Base-by-base conservation (phyloP, 2,329 filamentous ascomycete species). In the Diaporthe nobilis region DNA sequence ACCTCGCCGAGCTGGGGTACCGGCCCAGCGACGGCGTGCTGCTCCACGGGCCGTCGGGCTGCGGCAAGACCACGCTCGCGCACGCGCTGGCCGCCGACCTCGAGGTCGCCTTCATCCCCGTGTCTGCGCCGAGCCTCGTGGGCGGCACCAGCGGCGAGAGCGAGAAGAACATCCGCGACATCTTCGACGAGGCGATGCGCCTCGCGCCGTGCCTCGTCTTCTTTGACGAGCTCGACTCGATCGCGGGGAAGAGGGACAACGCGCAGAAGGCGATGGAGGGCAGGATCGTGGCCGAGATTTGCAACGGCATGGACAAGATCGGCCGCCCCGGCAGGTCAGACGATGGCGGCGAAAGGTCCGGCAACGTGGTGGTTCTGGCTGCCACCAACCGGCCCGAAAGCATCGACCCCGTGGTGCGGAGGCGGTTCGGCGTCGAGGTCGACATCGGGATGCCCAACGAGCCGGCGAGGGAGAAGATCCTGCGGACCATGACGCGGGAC, bases 141-240 rank as follows among this genome's bases (percentile, higher is more conserved):
- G 95, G 94, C 22, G 94, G 95, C 28, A 97, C 96, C 92, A 97
- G 94, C 47, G 95, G 95, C 79, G 95, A 97, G 82, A 96, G 94
- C 0, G 95, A 98, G 83, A 96, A 96, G 85, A 95, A 95, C 76
- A 91, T 98, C 39, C 89, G 95, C 49, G 94, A 96, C 78, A 89
- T 95, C 65, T 97, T 97, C 77, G 96, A 98, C 17, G 94, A 97
- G 81, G 97, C 97, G 0, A 95, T 94, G 82, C 90, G 91, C 73
- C 89, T 96, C 51, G 96, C 96, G 0, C 97, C 97, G 0, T 98
- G 95, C 80, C 88, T 99, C 7, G 89, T 99, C 6, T 97, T 98
- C 81, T 94, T 98, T 75, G 95, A 98, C 79, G 94, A 98, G 79
- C 94, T 98, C 71, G 96, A 99, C 83, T 93, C 94, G 5, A 97